Percentiles rank a stretch among this genome's conserved stretches.
These are phyloP conservation scores for Plasmodium chabaudi DNA, from an alignment of 169 alveolate species.

Conservation along the genomic window DNA sequence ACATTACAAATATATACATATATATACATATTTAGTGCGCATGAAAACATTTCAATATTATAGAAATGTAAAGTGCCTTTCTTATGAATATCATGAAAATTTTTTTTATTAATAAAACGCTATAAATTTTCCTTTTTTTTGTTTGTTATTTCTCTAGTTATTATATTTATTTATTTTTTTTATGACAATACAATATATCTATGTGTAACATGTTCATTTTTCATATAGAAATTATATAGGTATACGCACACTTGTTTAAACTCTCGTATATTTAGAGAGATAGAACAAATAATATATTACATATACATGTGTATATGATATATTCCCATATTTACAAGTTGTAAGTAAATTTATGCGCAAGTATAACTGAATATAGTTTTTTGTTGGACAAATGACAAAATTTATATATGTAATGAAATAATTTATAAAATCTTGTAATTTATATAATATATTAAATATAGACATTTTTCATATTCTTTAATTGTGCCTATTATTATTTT, in stretches of 20 bases:
- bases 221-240: no score
- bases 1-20: no score
- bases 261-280: not conserved
- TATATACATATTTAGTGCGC: no score
- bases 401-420: not conserved
- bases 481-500: constrained; percentile 7
- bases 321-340: not conserved
- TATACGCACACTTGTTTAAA: no score
- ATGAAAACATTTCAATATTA: no score
- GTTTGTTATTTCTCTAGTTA: not conserved
- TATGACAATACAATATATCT: no score
- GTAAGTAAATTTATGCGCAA: not conserved
- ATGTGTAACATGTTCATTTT: no score
- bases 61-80: no score
- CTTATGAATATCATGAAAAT: not conserved
- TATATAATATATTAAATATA: constrained; percentile 19
- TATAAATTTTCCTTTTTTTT: not conserved
- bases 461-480: constrained; percentile 26
- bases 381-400: not conserved
- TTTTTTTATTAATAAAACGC: not conserved
- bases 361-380: not conserved
- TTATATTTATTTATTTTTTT: no score
- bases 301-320: constrained; percentile 7
- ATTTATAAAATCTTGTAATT: constrained; percentile 14
- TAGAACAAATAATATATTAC: not conserved